phyloP scores from a whole-genome alignment of 306 rosid species.

The Boehmeria nivea region DNA sequence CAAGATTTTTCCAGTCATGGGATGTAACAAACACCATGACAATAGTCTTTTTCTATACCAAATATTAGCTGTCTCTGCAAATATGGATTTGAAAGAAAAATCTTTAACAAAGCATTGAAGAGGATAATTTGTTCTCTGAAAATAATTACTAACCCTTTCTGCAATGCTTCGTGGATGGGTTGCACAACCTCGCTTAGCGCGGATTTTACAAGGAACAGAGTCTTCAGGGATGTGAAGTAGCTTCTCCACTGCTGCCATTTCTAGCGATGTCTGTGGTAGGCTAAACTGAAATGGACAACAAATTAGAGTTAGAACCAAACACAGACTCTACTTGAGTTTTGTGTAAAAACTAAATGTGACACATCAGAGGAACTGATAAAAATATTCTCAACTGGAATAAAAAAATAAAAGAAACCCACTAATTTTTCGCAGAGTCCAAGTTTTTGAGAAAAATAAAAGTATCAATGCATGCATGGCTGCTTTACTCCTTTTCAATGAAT shows the following conservation, averaged over 20 bases:
- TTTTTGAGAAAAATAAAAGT: too few species aligned
- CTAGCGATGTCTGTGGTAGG: conserved; percentile 76
- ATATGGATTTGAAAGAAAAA: too few species aligned
- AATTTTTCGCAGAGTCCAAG: too few species aligned
- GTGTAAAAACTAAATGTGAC: too few species aligned
- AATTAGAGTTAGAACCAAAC: conserved; percentile 8
- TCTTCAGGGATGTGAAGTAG: conserved; percentile 82
- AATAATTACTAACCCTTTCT: conserved; percentile 59
- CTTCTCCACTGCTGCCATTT: conserved; percentile 72
- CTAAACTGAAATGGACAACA: conserved; percentile 52
- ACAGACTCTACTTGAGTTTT: neutral
- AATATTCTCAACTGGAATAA: too few species aligned
- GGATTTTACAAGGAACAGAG: conserved; percentile 92
- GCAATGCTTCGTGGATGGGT: conserved; percentile 99
- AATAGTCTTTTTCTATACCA: too few species aligned
- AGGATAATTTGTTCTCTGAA: neutral
- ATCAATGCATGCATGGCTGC: too few species aligned
- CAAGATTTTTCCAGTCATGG: neutral
- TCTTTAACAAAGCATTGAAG: neutral
- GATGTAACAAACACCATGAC: too few species aligned
- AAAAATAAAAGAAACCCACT: too few species aligned
- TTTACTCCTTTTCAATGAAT: too few species aligned
- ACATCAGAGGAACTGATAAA: too few species aligned
- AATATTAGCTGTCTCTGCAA: too few species aligned
- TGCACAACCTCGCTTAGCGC: conserved; percentile 98